These are phyloP conservation scores for Aspergillus proliferans DNA, from an alignment of 2,329 filamentous ascomycete genomes.

Conservation along the genomic window DNA sequence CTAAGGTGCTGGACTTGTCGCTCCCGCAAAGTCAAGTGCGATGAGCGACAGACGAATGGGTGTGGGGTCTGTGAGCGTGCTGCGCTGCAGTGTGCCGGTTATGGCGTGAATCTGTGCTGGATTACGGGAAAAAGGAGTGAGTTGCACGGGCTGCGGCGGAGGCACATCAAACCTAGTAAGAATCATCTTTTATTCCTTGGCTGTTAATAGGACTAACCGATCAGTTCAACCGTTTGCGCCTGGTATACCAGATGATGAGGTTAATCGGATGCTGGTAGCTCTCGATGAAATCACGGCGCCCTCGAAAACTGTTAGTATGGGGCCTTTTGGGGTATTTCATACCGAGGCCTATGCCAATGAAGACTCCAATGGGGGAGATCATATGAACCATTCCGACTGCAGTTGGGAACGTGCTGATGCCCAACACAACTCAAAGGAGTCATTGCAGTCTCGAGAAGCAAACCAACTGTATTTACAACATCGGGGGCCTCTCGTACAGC, in stretches of 20 bases:
- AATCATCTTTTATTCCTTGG: no score
- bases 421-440: no score
- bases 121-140: slow-evolving; percentile 1
- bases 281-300: slow-evolving; percentile 2
- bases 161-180: slow-evolving; percentile 4
- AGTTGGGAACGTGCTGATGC: no score
- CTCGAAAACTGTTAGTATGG: background rate
- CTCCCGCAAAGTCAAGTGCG: slow-evolving; percentile 9
- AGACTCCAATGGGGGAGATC: background rate
- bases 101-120: slow-evolving; percentile 7
- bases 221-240: background rate
- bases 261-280: slow-evolving; percentile 1
- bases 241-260: background rate
- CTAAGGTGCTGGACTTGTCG: slow-evolving; percentile 11
- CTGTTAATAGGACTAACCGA: background rate
- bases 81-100: slow-evolving; percentile 6
- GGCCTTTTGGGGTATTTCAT: slow-evolving; percentile 5
- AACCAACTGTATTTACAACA: no score
- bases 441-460: no score
- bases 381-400: no score
- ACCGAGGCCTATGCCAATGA: background rate
- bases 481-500: no score
- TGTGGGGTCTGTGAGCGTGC: slow-evolving; percentile 7
- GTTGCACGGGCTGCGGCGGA: background rate
- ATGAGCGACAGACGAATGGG: slow-evolving; percentile 7